Conservation (phyloP, 129 eudicot genomes). For the Rutidosis leptorrhynchoides region DNA sequence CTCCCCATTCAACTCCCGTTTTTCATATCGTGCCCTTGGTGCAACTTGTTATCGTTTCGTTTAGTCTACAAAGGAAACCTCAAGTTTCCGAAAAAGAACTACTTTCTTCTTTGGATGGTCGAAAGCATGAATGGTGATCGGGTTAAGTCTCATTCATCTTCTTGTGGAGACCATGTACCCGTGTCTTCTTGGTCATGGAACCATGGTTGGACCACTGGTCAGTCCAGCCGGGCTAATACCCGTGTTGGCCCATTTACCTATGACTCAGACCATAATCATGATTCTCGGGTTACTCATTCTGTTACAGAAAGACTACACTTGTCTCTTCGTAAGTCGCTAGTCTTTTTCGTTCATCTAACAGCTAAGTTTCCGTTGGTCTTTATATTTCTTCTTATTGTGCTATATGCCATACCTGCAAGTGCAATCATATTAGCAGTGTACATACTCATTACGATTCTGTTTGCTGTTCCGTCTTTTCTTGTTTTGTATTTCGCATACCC, state of each 20-base stretch:
- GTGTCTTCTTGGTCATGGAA: constrained; percentile 32
- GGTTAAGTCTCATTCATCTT: constrained; percentile 42
- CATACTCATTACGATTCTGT: constrained; percentile 49
- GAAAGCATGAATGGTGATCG: constrained; percentile 66
- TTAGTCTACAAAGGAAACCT: constrained; percentile 51
- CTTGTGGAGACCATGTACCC: constrained; percentile 33
- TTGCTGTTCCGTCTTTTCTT: constrained; percentile 62
- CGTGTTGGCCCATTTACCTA: constrained; percentile 12
- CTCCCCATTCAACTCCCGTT: constrained; percentile 59
- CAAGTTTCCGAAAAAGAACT: constrained; percentile 51
- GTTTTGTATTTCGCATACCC: constrained; percentile 62
- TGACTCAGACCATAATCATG: constrained; percentile 28
- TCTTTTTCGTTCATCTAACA: constrained; percentile 49
- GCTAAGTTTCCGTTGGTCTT: constrained; percentile 57
- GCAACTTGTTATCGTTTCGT: constrained; percentile 50
- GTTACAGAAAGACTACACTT: constrained; percentile 40
- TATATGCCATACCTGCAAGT: constrained; percentile 59
- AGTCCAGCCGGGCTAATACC: constrained; percentile 8
- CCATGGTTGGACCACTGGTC: constrained; percentile 27
- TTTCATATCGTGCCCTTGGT: constrained; percentile 63
- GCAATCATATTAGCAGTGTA: constrained; percentile 57
- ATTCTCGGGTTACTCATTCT: constrained; percentile 1
- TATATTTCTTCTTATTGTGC: constrained; percentile 50
- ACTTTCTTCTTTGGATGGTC: constrained; percentile 62
- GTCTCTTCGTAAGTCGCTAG: constrained; percentile 48